Evolutionary conservation across 2,329 filamentous ascomycete genomes (phyloP), one percentile per base, ranked within the genome.

Genomic region (Arthrinium phaeospermum): DNA sequence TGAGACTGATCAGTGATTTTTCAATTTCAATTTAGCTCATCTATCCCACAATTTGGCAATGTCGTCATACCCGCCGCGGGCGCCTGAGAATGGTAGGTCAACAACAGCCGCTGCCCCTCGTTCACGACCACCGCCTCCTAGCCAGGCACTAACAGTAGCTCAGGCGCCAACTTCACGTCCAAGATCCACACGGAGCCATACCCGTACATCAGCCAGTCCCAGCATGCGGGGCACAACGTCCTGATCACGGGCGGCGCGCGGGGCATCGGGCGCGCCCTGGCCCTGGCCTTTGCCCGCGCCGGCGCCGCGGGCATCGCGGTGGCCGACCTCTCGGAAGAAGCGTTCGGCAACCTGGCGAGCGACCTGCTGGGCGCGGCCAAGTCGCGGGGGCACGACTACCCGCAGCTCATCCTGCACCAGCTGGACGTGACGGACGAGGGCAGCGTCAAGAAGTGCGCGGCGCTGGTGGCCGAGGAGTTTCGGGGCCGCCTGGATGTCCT

Each of bases 281-380:
- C 75, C 27, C 37, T 80, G 67, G 77, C 78, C 12, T 80, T 82
- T 34, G 81, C 80, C 13, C 80, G 79, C 49, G 80, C 82, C 22
- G 83, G 83, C 2, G 80, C 80, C 1, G 81, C 81, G 16, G 79
- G 76, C 68, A 83, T 84, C 51, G 82, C 80, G n/a, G 74, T 81
- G 22, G 79, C 77, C 8, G 79, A 76, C 46, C 76, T 80, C 24
- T 78, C 77, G 19, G 74, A 64, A 6, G 57, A 41, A 5, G 16
- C 16, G 19, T 69, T 72, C 76, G 19, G 71, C 75, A 12, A 76
- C 46, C 78, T 78, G 1, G 68, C 73, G 3, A 70, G 75, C 37
- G 77, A 75, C 8, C 74, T 82, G 14, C 73, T 74, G 67, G 73
- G 73, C 14, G 81, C 77, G 3, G 80, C 76, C 5, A 72, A 71